Evolutionary conservation across 2,329 filamentous ascomycete species (phyloP), one percentile per base, ranked within the genome.

Genomic region (Colletotrichum trifolii): DNA sequence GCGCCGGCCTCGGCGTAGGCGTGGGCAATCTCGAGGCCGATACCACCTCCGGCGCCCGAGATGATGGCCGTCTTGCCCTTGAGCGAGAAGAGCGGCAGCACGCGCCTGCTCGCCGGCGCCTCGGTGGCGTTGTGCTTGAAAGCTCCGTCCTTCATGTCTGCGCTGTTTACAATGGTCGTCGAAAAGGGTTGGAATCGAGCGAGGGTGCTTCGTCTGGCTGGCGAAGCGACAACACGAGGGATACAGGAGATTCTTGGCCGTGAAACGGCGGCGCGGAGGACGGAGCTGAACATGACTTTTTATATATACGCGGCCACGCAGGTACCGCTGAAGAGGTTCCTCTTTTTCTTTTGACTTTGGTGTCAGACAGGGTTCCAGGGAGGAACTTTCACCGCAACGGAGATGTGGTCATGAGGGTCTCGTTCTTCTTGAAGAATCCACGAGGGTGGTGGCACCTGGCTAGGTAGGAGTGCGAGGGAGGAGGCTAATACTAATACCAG

Each of bases 61-160:
- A 92, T 85, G 68, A 92, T 90, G 38, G 89, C 89, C 2, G 90
- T 92, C 71, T 87, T 86, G 47, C 89, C 89, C 72, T 88, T 89
- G 55, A 92, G 81, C 6, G 89, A 91, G 78, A 92, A 91, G 64
- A 91, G 83, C 39, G 86, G 83, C 73, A 92, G 74, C 63, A 92
- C 83, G 48, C 84, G 79, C 60, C 83, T 82, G 35, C 80, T 75
- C 59, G 77, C 70, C 43, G 83, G 81, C 3, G 80, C 70, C 38
- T 73, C 74, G 69, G 84, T 88, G 73, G 85, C 88, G 71, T 87
- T 77, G 73, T 88, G 87, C 68, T 78, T 77, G 72, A 91, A 91
- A 68, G 76, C 76, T 61, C 87, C 83, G 63, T 78, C 78, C 43
- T 76, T 75, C 69, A 80, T 78, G 60, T 80, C 75, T 56, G 78